phyloP scores from a whole-genome alignment of 177 flowering plant species.

The Vitis hybrid region DNA sequence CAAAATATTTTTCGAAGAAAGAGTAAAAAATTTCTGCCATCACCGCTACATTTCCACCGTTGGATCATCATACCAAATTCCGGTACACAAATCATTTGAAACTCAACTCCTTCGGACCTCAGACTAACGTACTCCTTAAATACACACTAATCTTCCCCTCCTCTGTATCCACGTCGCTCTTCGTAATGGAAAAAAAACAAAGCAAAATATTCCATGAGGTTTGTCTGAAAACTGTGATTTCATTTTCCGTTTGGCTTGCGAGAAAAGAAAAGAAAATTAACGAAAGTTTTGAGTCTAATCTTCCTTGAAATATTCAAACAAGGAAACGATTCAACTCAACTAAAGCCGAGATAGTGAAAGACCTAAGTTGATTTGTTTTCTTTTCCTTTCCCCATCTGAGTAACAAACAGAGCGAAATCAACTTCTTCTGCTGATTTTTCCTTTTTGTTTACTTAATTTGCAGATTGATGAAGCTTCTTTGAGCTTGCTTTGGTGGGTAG shows the following conservation, averaged over 20 bases:
- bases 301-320: neutral
- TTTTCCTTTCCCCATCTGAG: neutral
- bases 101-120: too few species aligned
- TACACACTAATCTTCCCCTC: too few species aligned
- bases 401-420: neutral
- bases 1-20: too few species aligned
- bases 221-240: neutral
- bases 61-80: too few species aligned
- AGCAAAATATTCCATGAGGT: too few species aligned
- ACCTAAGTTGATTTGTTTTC: neutral
- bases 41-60: too few species aligned
- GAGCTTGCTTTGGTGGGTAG: neutral
- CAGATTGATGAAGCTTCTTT: neutral
- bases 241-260: neutral
- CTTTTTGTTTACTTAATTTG: neutral
- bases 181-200: too few species aligned
- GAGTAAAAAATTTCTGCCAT: too few species aligned
- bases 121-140: too few species aligned
- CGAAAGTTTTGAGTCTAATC: neutral
- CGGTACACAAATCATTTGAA: too few species aligned
- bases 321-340: neutral
- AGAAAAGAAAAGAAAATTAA: neutral
- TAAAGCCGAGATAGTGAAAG: neutral
- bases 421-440: neutral
- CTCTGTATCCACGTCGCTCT: too few species aligned